Percentiles rank a stretch among this genome's conserved stretches.
phyloP scores from a whole-genome alignment of 495 filamentous ascomycete genomes.

The Xeromyces bisporus region DNA sequence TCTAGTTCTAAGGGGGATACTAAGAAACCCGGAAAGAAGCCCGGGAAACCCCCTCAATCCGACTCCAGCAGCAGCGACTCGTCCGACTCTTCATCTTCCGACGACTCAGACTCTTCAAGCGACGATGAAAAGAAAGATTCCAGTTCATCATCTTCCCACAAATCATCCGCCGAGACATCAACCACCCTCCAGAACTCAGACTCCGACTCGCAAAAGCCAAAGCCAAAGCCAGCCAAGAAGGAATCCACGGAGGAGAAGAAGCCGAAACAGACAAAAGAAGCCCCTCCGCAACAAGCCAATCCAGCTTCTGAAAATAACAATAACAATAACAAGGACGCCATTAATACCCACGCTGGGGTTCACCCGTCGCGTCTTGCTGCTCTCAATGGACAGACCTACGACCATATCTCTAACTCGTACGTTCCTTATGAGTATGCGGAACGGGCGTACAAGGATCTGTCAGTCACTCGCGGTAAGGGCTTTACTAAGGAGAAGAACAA shows the following conservation, averaged over 20 bases:
- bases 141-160: slow-evolving; percentile 5
- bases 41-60: slow-evolving; percentile 32
- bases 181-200: slow-evolving; percentile 20
- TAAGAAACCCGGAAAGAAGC: slow-evolving; percentile 18
- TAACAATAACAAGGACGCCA: slow-evolving; percentile 31
- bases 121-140: slow-evolving; percentile 11
- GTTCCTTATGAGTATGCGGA: slow-evolving; percentile 75
- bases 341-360: slow-evolving; percentile 26
- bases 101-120: slow-evolving; percentile 1
- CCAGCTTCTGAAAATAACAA: slow-evolving; percentile 28
- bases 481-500: slow-evolving; percentile 99
- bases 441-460: slow-evolving; percentile 69
- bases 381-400: slow-evolving; percentile 26
- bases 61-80: slow-evolving; percentile 13
- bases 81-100: slow-evolving; percentile 10
- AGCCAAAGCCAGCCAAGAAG: no score
- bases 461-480: slow-evolving; percentile 81
- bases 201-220: slow-evolving; percentile 11
- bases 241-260: slow-evolving; percentile 7
- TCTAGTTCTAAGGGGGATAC: slow-evolving; percentile 8
- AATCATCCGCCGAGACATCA: slow-evolving; percentile 14
- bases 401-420: slow-evolving; percentile 53
- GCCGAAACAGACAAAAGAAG: slow-evolving; percentile 15
- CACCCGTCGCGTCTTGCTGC: slow-evolving; percentile 28
- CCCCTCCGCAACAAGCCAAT: slow-evolving; percentile 24